phyloP scores from a whole-genome alignment of 2,329 filamentous ascomycete species.

The Pseudogymnoascus sp. region DNA sequence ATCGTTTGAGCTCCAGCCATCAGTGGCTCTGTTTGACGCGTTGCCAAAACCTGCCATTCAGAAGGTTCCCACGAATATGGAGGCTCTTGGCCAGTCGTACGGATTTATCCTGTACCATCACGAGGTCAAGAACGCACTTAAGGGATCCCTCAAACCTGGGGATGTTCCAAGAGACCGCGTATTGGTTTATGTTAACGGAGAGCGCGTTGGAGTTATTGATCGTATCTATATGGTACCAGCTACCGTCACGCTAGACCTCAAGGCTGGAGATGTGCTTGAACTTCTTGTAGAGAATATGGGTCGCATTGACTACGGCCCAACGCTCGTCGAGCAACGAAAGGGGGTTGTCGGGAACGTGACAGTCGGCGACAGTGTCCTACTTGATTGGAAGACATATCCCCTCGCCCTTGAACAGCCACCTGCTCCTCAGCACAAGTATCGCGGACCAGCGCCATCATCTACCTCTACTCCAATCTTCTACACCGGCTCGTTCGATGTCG shows the following conservation, averaged over 20 bases:
- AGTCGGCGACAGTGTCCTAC: constrained; percentile 28
- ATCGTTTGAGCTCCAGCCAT: constrained; percentile 32
- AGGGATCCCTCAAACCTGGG: constrained; percentile 33
- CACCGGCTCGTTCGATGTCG: constrained; percentile 26
- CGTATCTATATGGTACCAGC: constrained; percentile 34
- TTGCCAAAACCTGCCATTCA: constrained; percentile 21
- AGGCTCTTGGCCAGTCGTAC: constrained; percentile 36
- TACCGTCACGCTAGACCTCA: constrained; percentile 31
- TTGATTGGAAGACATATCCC: constrained; percentile 34
- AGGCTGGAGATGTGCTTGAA: constrained; percentile 33
- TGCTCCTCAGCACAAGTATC: not conserved
- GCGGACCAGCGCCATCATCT: not conserved
- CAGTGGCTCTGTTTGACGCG: constrained; percentile 32
- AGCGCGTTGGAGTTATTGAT: constrained; percentile 37
- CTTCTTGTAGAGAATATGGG: constrained; percentile 45
- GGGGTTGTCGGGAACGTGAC: constrained; percentile 38
- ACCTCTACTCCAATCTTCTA: constrained; percentile 22
- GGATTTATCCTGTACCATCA: constrained; percentile 39
- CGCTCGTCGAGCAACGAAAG: constrained; percentile 37
- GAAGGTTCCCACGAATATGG: constrained; percentile 35
- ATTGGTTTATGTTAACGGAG: constrained; percentile 39
- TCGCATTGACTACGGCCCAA: constrained; percentile 38
- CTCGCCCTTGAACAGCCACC: constrained; percentile 29
- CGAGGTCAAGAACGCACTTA: constrained; percentile 19
- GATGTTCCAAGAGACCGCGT: constrained; percentile 39